phyloP scores from a whole-genome alignment of 139 green algal species.

The Coccomyxa sp. region DNA sequence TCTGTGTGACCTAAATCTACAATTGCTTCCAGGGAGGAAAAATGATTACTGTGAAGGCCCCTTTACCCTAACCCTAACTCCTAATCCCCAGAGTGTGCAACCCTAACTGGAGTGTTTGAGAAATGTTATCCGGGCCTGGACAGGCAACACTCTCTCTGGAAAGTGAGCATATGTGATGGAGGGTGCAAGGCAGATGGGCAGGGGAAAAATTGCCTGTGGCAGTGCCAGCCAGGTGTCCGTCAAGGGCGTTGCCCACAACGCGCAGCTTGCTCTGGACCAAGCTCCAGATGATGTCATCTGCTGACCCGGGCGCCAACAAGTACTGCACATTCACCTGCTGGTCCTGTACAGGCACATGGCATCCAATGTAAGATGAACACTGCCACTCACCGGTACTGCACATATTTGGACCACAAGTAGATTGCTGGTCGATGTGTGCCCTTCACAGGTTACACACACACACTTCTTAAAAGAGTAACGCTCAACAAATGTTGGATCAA shows the following conservation, averaged over 20 bases:
- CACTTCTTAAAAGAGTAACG: background rate
- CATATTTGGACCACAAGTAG: too few species aligned
- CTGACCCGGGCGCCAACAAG: slow-evolving; percentile 7
- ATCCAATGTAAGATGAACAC: background rate
- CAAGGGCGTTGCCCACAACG: slow-evolving; percentile 29
- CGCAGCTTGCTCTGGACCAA: slow-evolving; percentile 30
- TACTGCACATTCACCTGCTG: slow-evolving; percentile 34
- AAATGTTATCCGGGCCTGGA: too few species aligned
- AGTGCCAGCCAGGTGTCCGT: slow-evolving; percentile 13
- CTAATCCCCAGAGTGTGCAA: too few species aligned
- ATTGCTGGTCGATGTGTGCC: background rate
- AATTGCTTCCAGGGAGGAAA: too few species aligned
- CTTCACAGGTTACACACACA: background rate
- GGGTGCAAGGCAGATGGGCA: too few species aligned
- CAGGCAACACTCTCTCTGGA: too few species aligned
- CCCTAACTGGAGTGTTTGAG: too few species aligned
- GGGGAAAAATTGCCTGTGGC: background rate
- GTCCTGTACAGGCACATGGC: background rate
- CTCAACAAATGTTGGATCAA: background rate
- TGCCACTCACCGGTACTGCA: too few species aligned
- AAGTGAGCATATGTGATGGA: too few species aligned
- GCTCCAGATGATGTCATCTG: slow-evolving; percentile 40
- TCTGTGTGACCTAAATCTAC: too few species aligned
- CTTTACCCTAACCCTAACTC: too few species aligned
- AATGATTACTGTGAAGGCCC: too few species aligned